These are phyloP conservation scores for Phylloporus rhodoxanthus DNA, from an alignment of 768 basidiomycete genomes.

Conservation along the genomic window DNA sequence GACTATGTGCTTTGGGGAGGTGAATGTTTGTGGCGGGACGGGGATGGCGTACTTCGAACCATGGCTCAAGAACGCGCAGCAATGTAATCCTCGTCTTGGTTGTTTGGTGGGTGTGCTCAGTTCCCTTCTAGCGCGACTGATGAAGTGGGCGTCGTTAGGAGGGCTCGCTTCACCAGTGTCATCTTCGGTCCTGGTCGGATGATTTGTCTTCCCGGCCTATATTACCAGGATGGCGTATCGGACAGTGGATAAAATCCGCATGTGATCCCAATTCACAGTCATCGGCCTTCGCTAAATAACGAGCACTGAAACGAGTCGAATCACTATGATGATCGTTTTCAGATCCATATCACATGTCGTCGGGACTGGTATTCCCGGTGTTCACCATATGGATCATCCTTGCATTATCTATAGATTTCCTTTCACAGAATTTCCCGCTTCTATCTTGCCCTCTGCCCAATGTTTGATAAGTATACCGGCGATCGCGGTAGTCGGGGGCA, in stretches of 20 bases:
- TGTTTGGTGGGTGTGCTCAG: not conserved
- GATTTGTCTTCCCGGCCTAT: no score
- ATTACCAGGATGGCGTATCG: no score
- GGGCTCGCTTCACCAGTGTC: no score
- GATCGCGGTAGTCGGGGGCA: constrained; percentile 75
- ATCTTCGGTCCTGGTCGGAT: no score
- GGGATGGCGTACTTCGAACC: constrained; percentile 46
- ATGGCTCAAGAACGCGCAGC: constrained; percentile 20
- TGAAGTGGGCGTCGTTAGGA: no score
- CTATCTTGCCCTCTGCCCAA: constrained; percentile 64
- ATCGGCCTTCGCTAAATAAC: not conserved
- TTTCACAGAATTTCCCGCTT: constrained; percentile 42
- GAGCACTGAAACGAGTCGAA: not conserved
- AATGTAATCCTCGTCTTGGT: constrained; percentile 10
- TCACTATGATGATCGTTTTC: not conserved
- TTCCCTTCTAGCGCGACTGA: not conserved
- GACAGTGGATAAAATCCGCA: no score
- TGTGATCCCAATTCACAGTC: no score
- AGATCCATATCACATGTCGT: not conserved
- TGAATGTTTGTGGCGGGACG: constrained; percentile 75
- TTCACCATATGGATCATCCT: not conserved
- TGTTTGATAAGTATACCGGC: constrained; percentile 81
- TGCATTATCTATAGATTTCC: constrained; percentile 31
- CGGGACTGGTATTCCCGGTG: not conserved
- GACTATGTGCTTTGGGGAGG: constrained; percentile 76